phyloP scores from a whole-genome alignment of 371 early-diverging fungal genomes.

The Rhizopus delemar region DNA sequence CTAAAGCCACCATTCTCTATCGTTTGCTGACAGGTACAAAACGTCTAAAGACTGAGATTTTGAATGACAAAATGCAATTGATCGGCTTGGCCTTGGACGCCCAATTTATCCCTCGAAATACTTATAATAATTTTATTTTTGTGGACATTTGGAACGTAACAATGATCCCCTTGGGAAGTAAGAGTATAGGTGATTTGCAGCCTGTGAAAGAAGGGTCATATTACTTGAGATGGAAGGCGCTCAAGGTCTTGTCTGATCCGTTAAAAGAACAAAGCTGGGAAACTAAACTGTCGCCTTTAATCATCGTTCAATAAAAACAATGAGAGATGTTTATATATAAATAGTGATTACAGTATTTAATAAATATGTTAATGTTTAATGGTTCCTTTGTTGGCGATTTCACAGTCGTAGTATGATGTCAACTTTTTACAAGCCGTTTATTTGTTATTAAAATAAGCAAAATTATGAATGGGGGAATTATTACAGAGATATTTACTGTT shows the following conservation, averaged over 20 bases:
- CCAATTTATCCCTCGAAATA: constrained; percentile 16
- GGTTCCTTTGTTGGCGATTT: too few relatives aligned
- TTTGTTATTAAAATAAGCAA: too few relatives aligned
- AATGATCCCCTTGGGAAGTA: constrained; percentile 12
- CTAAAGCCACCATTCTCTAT: constrained; percentile 10
- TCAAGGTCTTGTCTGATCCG: constrained; percentile 22
- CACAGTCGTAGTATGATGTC: too few relatives aligned
- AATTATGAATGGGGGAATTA: too few relatives aligned
- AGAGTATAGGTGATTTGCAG: constrained; percentile 4
- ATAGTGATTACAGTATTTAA: too few relatives aligned
- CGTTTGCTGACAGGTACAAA: constrained; percentile 21
- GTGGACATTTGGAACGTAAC: constrained; percentile 24
- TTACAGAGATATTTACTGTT: too few relatives aligned
- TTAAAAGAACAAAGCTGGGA: constrained; percentile 15
- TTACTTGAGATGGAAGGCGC: constrained; percentile 23
- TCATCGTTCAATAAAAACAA: background rate
- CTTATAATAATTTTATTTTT: constrained; percentile 16
- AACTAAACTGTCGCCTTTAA: constrained; percentile 10
- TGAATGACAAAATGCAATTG: constrained; percentile 3
- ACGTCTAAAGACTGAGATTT: constrained; percentile 13
- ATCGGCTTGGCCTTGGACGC: constrained; percentile 15
- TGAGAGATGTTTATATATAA: too few relatives aligned
- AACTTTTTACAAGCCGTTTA: too few relatives aligned
- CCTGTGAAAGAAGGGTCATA: constrained; percentile 13
- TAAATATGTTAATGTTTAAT: too few relatives aligned